Percentiles rank a stretch among this genome's conserved stretches.
phyloP scores from a whole-genome alignment of 2,329 filamentous ascomycete species.

The Botrytis medusae region DNA sequence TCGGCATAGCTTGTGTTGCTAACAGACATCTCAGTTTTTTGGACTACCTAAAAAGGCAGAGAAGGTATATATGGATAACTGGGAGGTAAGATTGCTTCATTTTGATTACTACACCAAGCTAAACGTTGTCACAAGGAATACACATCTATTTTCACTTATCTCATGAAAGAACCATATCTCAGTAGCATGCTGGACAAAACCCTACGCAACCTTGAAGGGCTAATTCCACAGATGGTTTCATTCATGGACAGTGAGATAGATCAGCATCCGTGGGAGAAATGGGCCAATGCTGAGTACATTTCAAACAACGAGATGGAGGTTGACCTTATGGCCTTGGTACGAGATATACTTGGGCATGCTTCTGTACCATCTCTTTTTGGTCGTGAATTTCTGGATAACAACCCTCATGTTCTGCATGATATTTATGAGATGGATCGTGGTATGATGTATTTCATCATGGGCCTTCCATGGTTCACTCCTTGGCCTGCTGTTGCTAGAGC shows the following conservation, averaged over 20 bases:
- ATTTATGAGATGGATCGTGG: slow-evolving; percentile 55
- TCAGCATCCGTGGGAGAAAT: slow-evolving; percentile 61
- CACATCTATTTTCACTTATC: slow-evolving; percentile 32
- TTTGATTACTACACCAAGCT: slow-evolving; percentile 29
- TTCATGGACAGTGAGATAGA: slow-evolving; percentile 60
- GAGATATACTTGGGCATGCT: slow-evolving; percentile 56
- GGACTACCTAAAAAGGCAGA: slow-evolving; percentile 32
- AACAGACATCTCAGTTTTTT: slow-evolving; percentile 32
- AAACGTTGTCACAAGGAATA: slow-evolving; percentile 20
- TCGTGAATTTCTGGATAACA: slow-evolving; percentile 50
- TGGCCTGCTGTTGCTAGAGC: slow-evolving; percentile 51
- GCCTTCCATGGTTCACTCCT: slow-evolving; percentile 56
- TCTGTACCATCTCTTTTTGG: slow-evolving; percentile 54
- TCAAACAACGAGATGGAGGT: slow-evolving; percentile 51
- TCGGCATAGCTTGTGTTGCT: background rate
- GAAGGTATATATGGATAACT: slow-evolving; percentile 30
- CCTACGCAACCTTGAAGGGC: slow-evolving; percentile 44
- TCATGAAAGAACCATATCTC: slow-evolving; percentile 50
- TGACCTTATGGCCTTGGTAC: slow-evolving; percentile 51
- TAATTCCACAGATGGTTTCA: slow-evolving; percentile 57
- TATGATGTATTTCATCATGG: slow-evolving; percentile 54
- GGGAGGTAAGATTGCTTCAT: slow-evolving; percentile 39
- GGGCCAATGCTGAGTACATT: slow-evolving; percentile 45
- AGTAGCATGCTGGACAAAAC: slow-evolving; percentile 43
- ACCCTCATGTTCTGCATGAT: slow-evolving; percentile 53